Conservation (phyloP, 1,284 basidiomycete genomes). For the Austroboletus novae-zelandiae region DNA sequence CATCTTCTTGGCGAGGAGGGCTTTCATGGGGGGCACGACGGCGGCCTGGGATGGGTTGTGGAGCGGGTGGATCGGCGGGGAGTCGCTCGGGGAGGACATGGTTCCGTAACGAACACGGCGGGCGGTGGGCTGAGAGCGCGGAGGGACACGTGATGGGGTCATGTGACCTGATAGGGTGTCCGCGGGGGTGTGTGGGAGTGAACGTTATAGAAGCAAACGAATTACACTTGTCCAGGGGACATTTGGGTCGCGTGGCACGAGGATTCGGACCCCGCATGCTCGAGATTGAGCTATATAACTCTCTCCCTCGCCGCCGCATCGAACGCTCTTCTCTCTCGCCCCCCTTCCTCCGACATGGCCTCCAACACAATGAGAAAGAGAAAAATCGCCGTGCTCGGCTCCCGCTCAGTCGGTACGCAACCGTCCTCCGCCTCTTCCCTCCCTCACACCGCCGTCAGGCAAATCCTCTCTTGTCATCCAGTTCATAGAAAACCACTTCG, state of each 20-base stretch:
- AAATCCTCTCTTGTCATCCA: slow-evolving; percentile 79
- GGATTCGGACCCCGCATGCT: slow-evolving; percentile 32
- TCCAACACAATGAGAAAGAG: slow-evolving; percentile 74
- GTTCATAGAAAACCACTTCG: slow-evolving; percentile 67
- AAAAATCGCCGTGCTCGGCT: slow-evolving; percentile 80
- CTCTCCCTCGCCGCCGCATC: neutral
- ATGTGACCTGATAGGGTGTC: neutral
- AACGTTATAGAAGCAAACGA: slow-evolving; percentile 29
- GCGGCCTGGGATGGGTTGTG: slow-evolving; percentile 83
- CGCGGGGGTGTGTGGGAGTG: neutral
- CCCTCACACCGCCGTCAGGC: slow-evolving; percentile 43
- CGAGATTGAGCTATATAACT: slow-evolving; percentile 18
- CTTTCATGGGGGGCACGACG: slow-evolving; percentile 67
- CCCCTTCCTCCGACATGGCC: slow-evolving; percentile 36
- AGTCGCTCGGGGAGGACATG: slow-evolving; percentile 59
- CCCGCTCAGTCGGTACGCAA: slow-evolving; percentile 71
- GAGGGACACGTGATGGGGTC: slow-evolving; percentile 15
- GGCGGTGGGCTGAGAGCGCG: neutral
- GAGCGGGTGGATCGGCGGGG: slow-evolving; percentile 75
- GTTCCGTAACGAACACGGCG: slow-evolving; percentile 15
- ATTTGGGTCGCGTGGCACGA: slow-evolving; percentile 13
- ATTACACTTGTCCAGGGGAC: slow-evolving; percentile 27
- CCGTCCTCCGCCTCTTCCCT: slow-evolving; percentile 5
- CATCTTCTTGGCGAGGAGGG: slow-evolving; percentile 85
- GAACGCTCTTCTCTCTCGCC: slow-evolving; percentile 15